Evolutionary conservation across 768 basidiomycete species (phyloP).

Genomic region (Nidula microcarpa): DNA sequence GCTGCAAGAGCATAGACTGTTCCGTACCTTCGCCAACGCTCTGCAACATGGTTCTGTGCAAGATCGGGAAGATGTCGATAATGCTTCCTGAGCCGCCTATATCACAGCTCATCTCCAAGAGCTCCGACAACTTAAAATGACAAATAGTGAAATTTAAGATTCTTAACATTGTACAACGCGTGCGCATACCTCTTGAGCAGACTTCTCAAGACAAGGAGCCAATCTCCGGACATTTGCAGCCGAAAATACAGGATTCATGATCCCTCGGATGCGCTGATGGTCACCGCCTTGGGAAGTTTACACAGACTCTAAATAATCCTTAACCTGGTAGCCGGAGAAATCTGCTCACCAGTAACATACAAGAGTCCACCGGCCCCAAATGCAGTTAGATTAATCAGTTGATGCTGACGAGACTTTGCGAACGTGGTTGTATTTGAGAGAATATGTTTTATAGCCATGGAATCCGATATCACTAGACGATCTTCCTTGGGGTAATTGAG

Average conservation of each 20-base stretch:
- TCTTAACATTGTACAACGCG: too few relatives aligned
- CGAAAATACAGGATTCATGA: neutral
- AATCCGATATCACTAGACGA: neutral
- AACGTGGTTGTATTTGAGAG: neutral
- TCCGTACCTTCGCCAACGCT: neutral
- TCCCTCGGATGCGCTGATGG: neutral
- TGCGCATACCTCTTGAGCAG: neutral
- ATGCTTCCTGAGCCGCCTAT: too few relatives aligned
- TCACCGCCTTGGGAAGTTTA: neutral
- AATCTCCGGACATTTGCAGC: neutral
- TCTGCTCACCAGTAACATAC: neutral
- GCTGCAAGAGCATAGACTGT: neutral
- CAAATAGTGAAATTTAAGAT: too few relatives aligned
- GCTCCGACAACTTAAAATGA: too few relatives aligned
- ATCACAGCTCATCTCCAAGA: too few relatives aligned
- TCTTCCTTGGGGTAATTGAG: neutral
- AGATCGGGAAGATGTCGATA: neutral
- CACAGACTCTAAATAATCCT: neutral
- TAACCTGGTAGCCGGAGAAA: neutral
- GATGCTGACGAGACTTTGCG: neutral
- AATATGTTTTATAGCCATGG: neutral
- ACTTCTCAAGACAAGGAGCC: neutral
- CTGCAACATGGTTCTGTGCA: neutral
- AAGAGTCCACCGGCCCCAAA: neutral
- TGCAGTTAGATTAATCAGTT: neutral